Conservation (phyloP, 176 grass and related monocot species). For the Triticum turgidum region DNA sequence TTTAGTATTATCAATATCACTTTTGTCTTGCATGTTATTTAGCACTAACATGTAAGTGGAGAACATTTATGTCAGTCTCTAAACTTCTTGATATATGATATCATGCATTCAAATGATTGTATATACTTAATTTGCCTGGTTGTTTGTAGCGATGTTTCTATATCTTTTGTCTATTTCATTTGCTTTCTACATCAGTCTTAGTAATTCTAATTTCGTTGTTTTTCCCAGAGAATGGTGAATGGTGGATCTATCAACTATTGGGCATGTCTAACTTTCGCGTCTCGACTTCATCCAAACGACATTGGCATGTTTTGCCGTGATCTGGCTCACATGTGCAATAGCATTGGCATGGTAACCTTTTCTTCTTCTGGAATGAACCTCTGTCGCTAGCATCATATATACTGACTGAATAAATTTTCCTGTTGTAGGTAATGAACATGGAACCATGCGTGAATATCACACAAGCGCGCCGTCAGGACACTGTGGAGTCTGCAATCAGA, state of each 20-base stretch:
- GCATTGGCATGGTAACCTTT: constrained; percentile 53
- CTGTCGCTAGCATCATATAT: background rate
- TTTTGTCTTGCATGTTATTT: background rate
- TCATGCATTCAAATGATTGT: background rate
- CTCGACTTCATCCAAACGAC: constrained; percentile 30
- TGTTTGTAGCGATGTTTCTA: background rate
- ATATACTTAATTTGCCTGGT: background rate
- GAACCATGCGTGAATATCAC: constrained; percentile 42
- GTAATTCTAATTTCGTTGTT: background rate
- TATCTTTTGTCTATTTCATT: background rate
- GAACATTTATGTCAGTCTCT: background rate
- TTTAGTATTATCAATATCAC: background rate
- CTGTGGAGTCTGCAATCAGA: constrained; percentile 47
- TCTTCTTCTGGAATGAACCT: background rate
- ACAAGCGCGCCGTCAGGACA: constrained; percentile 25
- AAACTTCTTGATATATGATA: background rate
- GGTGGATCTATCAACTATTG: constrained; percentile 45
- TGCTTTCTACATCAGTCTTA: background rate
- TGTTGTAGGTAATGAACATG: constrained; percentile 29
- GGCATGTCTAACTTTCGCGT: constrained; percentile 54
- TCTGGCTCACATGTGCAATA: constrained; percentile 38
- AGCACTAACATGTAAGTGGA: background rate
- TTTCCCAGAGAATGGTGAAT: constrained; percentile 47
- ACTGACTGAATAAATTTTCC: background rate
- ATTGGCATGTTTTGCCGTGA: constrained; percentile 37